Evolutionary conservation across 2,329 filamentous ascomycete species (phyloP).

Genomic region (Hymenoscyphus infarciens): DNA sequence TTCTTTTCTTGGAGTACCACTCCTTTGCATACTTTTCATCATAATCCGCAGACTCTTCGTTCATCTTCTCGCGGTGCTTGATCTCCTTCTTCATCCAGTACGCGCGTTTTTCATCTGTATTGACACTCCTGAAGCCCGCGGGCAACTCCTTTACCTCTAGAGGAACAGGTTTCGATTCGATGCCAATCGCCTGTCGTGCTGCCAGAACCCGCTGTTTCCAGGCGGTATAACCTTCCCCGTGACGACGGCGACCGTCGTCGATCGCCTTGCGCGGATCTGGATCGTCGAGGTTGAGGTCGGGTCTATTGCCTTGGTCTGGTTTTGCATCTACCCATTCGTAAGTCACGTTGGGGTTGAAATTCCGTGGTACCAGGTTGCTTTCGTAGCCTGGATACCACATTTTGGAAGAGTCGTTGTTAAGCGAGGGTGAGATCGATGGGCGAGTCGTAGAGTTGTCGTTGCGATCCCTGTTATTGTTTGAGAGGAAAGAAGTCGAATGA

Average conservation of each 20-base stretch:
- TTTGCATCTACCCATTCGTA: too few species aligned
- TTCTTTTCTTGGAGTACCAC: not conserved
- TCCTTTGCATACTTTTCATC: not conserved
- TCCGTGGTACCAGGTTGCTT: too few species aligned
- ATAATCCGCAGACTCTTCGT: not conserved
- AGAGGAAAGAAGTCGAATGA: too few species aligned
- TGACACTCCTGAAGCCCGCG: too few species aligned
- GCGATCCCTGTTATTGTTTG: too few species aligned
- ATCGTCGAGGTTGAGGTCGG: not conserved
- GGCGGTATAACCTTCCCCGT: not conserved
- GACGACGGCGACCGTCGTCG: conserved; percentile 5
- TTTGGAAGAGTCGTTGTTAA: too few species aligned
- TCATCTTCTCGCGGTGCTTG: not conserved
- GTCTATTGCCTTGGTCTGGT: too few species aligned
- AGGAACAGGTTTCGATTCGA: not conserved
- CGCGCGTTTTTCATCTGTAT: not conserved
- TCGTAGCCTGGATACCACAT: too few species aligned
- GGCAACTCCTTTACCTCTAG: not conserved
- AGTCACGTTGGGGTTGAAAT: too few species aligned
- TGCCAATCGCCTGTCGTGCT: not conserved
- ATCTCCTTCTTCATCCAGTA: not conserved
- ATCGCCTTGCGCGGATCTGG: not conserved
- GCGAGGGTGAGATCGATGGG: too few species aligned
- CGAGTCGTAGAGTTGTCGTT: too few species aligned
- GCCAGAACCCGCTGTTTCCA: not conserved